These are phyloP conservation scores for Akanthomyces uredinophilus DNA, from an alignment of 2,329 filamentous ascomycete genomes.

Conservation along the genomic window DNA sequence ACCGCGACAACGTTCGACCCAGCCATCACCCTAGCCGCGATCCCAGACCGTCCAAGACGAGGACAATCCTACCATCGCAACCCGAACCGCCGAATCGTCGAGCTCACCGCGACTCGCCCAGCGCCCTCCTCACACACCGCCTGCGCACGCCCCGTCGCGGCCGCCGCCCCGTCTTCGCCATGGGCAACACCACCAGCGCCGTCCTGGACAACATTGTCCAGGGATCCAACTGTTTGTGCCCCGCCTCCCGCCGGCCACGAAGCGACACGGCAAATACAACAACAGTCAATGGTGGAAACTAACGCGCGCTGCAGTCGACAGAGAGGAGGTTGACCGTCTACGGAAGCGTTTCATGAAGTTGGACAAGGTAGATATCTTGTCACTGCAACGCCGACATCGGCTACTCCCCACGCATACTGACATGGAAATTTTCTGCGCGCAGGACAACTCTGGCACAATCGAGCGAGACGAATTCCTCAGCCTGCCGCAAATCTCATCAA, in stretches of 20 bases:
- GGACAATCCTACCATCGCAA: background rate
- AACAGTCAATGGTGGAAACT: background rate
- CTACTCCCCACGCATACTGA: conserved; percentile 1
- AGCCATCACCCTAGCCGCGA: background rate
- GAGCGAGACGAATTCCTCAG: conserved; percentile 98
- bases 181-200: conserved; percentile 65
- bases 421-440: background rate
- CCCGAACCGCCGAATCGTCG: background rate
- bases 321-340: conserved; percentile 92
- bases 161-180: conserved; percentile 27
- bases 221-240: conserved; percentile 78
- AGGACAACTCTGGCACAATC: conserved; percentile 98
- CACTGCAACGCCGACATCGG: no score
- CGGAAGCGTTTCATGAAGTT: conserved; percentile 99
- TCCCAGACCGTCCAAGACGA: background rate
- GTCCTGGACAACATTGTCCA: conserved; percentile 95
- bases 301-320: conserved; percentile 63
- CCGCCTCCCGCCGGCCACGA: background rate
- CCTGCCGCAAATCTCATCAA: conserved; percentile 94
- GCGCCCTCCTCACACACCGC: background rate
- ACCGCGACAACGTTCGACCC: background rate
- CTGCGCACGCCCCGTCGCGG: background rate
- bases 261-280: background rate
- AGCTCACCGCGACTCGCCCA: background rate
- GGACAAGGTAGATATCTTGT: conserved; percentile 97